Base-by-base conservation (phyloP, 1,139 yeast species). In the Zygotorulaspora mrakii region DNA sequence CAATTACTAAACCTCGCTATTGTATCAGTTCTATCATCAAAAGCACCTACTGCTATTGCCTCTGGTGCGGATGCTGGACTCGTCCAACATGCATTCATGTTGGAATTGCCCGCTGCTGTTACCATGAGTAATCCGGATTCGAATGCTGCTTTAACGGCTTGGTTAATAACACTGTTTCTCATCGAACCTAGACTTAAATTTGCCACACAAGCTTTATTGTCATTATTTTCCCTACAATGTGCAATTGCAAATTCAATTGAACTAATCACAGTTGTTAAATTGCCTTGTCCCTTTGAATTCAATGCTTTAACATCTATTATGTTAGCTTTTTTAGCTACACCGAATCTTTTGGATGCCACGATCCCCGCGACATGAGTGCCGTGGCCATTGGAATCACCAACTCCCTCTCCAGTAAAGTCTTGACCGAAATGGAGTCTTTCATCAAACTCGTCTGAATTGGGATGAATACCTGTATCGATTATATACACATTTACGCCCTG, bases 351-450 rank as follows among this genome's bases (percentile, higher is more conserved):
- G 0, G 95, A 84, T 0, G 94, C 96, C 29, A 86, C 73, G n/a
- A 87, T 62, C 0, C 96, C 96, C 0, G 96, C 94, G 2, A 87
- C 95, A 62, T 88, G 96, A 0, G 96, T 86, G 2, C 74, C 79
- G 56, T 84, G 94, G 0, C 94, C 91, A 54, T 79, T 79, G 6
- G 55, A 50, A 54, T 82, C 91, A 0, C 83, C 82, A 0, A 65
- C 53, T 0, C 80, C 85, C 58, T 77, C 83, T 1, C 67, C 69
- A 0, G 85, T 77, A 43, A 78, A 73, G 54, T 81, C 86, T n/a
- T 58, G 68, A 0, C 87, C 89, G 36, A 59, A 50, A 2, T 47
- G 46, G 0, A 80, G 87, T 41, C 94, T 67, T 0, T 79, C 81
- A 46, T 74, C 79, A 54, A 84, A 81, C 31, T 83, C 85, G 0